Percentiles rank a stretch among this genome's conserved stretches.
Conservation (phyloP, 2,329 filamentous ascomycete species). For the Coniella vitis region DNA sequence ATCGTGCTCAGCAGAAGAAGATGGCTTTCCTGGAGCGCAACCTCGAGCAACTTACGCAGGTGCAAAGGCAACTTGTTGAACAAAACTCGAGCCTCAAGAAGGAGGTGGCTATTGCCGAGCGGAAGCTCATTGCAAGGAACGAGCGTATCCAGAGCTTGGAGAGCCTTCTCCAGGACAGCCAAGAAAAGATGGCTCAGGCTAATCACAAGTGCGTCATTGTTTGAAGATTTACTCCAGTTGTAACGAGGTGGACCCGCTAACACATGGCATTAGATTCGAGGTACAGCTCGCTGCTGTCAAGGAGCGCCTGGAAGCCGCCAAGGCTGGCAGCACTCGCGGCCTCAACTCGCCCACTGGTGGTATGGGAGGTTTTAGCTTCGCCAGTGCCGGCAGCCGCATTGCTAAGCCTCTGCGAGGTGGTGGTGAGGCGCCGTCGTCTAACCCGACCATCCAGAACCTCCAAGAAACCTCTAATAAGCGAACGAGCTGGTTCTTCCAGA, state of each 20-base stretch:
- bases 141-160: constrained; percentile 95
- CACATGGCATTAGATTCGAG: constrained; percentile 66
- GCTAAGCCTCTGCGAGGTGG: constrained; percentile 63
- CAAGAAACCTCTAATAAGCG: constrained; percentile 60
- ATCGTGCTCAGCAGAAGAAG: constrained; percentile 99
- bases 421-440: constrained; percentile 38
- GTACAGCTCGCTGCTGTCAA: constrained; percentile 95
- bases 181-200: constrained; percentile 94
- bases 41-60: constrained; percentile 92
- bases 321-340: constrained; percentile 81
- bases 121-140: constrained; percentile 92
- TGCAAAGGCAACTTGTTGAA: constrained; percentile 95
- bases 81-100: constrained; percentile 97
- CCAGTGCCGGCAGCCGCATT: constrained; percentile 56
- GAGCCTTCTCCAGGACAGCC: constrained; percentile 86
- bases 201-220: constrained; percentile 77
- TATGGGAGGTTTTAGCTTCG: constrained; percentile 65
- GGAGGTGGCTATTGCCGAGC: constrained; percentile 96
- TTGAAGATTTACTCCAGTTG: constrained; percentile 4
- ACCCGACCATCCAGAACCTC: constrained; percentile 51
- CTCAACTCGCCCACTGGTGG: constrained; percentile 54
- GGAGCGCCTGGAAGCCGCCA: constrained; percentile 92
- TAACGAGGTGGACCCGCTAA: constrained; percentile 1
- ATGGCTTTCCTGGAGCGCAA: constrained; percentile 99
- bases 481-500: constrained; percentile 70